phyloP scores from a whole-genome alignment of 768 basidiomycete species.

The Hemileccinum rubropunctum region DNA sequence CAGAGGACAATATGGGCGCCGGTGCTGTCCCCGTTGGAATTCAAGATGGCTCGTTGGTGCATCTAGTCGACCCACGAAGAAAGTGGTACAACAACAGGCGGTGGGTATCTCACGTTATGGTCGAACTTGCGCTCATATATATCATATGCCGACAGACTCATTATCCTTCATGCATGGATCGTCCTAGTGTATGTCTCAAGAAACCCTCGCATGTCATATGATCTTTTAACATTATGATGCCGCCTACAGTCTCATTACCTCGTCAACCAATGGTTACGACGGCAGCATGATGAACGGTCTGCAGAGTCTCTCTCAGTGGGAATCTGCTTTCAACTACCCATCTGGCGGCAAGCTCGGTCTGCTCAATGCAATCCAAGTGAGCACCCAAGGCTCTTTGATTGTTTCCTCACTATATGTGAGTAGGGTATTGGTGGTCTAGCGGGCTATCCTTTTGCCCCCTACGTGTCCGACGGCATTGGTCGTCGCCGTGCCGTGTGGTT shows the following conservation, averaged over 20 bases:
- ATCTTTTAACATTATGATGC: conserved; percentile 1
- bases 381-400: neutral
- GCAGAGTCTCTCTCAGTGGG: conserved; percentile 66
- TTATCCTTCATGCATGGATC: conserved; percentile 67
- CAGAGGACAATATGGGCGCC: conserved; percentile 47
- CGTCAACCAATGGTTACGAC: conserved; percentile 74
- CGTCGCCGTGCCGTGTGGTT: conserved; percentile 66
- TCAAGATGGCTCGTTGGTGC: conserved; percentile 39
- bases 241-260: conserved; percentile 67
- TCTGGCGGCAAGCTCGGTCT: conserved; percentile 59
- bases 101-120: conserved; percentile 31
- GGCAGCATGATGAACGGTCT: conserved; percentile 81
- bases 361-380: conserved; percentile 71
- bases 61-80: conserved; percentile 60
- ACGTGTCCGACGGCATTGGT: conserved; percentile 69
- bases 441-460: conserved; percentile 68
- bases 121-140: neutral
- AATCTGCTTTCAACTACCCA: conserved; percentile 55
- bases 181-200: conserved; percentile 51
- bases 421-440: conserved; percentile 70
- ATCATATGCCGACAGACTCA: conserved; percentile 39
- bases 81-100: conserved; percentile 79
- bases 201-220: neutral
- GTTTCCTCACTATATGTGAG: neutral
- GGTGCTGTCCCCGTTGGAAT: conserved; percentile 35